Percentiles rank a stretch among this genome's conserved stretches.
phyloP scores from a whole-genome alignment of 2,329 filamentous ascomycete species.

The Rutstroemia sp. region DNA sequence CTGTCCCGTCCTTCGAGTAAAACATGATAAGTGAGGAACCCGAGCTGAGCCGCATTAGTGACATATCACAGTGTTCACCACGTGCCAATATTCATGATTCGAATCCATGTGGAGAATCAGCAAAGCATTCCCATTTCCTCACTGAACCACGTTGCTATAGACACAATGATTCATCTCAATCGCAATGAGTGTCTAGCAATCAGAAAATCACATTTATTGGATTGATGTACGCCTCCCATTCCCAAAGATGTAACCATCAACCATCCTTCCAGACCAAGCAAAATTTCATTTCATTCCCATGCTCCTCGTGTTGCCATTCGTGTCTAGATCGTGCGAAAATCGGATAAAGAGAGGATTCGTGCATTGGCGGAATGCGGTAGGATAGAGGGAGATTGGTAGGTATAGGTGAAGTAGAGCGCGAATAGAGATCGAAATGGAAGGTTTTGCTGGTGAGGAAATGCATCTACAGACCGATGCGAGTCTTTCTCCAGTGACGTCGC shows the following conservation, averaged over 20 bases:
- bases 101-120: slow-evolving; percentile 1
- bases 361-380: slow-evolving; percentile 10
- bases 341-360: slow-evolving; percentile 4
- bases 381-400: slow-evolving; percentile 5
- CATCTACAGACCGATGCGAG: slow-evolving; percentile 93
- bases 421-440: slow-evolving; percentile 9
- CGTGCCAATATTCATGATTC: not conserved
- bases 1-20: too few species aligned
- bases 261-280: slow-evolving; percentile 6
- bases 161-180: slow-evolving; percentile 7
- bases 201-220: not conserved
- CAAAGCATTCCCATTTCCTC: slow-evolving; percentile 9
- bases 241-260: slow-evolving; percentile 6
- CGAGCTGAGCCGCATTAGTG: too few species aligned
- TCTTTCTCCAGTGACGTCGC: slow-evolving; percentile 99
- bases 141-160: slow-evolving; percentile 7
- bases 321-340: slow-evolving; percentile 7
- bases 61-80: not conserved
- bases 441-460: slow-evolving; percentile 34
- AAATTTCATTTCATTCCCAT: slow-evolving; percentile 7
- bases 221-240: slow-evolving; percentile 7
- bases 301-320: slow-evolving; percentile 8
- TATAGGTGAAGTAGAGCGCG: slow-evolving; percentile 4
- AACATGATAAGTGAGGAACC: too few species aligned
- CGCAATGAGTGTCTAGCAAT: slow-evolving; percentile 6